Base-by-base conservation (phyloP, 1,284 basidiomycete genomes). In the Cryptococcus sp. region DNA sequence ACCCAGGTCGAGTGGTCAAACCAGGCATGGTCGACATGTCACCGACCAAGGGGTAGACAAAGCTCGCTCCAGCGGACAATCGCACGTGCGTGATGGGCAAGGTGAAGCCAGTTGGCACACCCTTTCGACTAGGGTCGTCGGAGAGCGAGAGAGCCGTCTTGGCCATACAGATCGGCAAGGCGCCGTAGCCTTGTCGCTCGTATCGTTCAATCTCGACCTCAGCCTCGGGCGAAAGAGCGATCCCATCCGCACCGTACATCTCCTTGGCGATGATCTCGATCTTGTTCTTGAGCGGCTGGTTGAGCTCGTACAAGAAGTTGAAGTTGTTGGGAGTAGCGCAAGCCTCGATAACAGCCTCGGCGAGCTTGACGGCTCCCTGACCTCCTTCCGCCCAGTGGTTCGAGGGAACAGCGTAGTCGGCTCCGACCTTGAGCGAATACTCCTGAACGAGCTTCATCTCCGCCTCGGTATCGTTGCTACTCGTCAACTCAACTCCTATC, bases 1-100 rank as follows among this genome's bases (percentile, higher is more conserved):
- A 72, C 79, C 89, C 89, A 60, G 92, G 92, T 54, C 93, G 84
- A 51, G 93, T 97, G 25, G 85, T 89, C 36, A 97, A 80, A 57
- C 94, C 94, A 36, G 95, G 94, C 91, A 98, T 95, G 52, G 92
- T 97, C 72, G 90, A 87, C 88, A 94, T 93, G 72, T 91, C 87
- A 43, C 89, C 89, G 32, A 92, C 81, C 55, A 97, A 82, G 33
- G 93, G 93, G 74, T 95, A 97, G 57, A 98, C 76, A 81, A 99
- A 95, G 28, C 89, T 88, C 45, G 94, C 93, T 40, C 94, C 95
- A 5, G 91, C 94, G 12, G 88, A 87, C 22, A 95, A 77, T 50
- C 88, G 80, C 45, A 97, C 88, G 52, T 85, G 83, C 37, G 89
- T 83, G 67, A 99, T 93, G 9, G 94, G 93, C 51, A 98, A 78